A percentile compares a stretch with the other conserved stretches of the same genome.
These are phyloP conservation scores for Hyphopichia burtonii DNA, from an alignment of 1,139 yeast genomes.

Conservation along the genomic window DNA sequence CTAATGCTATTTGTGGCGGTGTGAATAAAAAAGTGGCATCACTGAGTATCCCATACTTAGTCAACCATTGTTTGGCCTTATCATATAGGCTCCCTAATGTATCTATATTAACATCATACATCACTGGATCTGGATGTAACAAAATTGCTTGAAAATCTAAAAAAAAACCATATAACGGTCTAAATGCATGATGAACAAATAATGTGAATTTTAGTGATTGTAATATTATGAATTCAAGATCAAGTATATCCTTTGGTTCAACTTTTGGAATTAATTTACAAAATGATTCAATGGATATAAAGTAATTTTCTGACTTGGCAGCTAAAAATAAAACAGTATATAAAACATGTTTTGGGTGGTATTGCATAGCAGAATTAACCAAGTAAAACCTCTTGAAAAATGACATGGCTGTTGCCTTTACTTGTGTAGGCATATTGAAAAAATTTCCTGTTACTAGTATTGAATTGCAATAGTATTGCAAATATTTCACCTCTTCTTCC, in stretches of 20 bases:
- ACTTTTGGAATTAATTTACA: conserved; percentile 68
- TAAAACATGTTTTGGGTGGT: conserved; percentile 80
- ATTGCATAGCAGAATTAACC: conserved; percentile 76
- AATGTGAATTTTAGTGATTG: conserved; percentile 77
- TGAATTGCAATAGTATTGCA: conserved; percentile 70
- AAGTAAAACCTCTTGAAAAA: conserved; percentile 82
- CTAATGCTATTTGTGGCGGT: conserved; percentile 94
- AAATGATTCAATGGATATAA: conserved; percentile 82
- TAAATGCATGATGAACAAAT: conserved; percentile 82
- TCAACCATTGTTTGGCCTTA: conserved; percentile 60
- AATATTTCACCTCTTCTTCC: conserved; percentile 69
- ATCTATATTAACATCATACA: conserved; percentile 40
- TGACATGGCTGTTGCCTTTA: conserved; percentile 78
- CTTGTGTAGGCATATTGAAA: conserved; percentile 50
- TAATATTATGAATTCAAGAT: conserved; percentile 73
- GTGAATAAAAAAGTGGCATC: conserved; percentile 78
- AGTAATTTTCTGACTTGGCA: conserved; percentile 74
- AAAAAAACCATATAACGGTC: conserved; percentile 88
- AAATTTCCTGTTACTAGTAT: conserved; percentile 54
- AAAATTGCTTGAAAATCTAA: conserved; percentile 77
- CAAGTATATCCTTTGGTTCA: conserved; percentile 64
- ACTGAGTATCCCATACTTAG: conserved; percentile 62
- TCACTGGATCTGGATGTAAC: conserved; percentile 33
- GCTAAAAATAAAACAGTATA: conserved; percentile 88
- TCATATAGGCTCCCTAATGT: conserved; percentile 62